Evolutionary conservation across 2,329 filamentous ascomycete genomes (phyloP).

Genomic region (Clonostachys sp.): DNA sequence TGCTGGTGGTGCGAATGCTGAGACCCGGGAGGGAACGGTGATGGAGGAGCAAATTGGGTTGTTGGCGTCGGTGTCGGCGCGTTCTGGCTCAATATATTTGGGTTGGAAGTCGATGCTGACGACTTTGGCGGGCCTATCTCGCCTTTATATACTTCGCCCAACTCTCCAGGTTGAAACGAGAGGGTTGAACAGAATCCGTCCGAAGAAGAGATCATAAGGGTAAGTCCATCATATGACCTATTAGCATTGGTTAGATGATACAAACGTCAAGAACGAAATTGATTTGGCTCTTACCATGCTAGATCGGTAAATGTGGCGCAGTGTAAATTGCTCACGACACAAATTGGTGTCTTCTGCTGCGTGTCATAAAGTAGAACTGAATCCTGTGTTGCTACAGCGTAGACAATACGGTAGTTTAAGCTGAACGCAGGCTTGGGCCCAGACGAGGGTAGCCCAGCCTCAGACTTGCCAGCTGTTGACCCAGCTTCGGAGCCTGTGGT

Average conservation of each 20-base stretch:
- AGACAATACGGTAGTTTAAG: slow-evolving; percentile 88
- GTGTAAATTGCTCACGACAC: slow-evolving; percentile 93
- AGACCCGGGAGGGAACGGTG: slow-evolving; percentile 44
- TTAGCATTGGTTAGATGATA: not conserved
- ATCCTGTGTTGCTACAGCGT: slow-evolving; percentile 95
- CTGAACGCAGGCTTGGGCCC: slow-evolving; percentile 71
- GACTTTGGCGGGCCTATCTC: slow-evolving; percentile 51
- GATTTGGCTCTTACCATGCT: slow-evolving; percentile 67
- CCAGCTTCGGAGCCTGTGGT: slow-evolving; percentile 6
- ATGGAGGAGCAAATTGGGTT: slow-evolving; percentile 55
- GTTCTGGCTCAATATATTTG: slow-evolving; percentile 44
- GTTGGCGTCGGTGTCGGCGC: slow-evolving; percentile 71
- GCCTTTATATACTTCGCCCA: slow-evolving; percentile 76
- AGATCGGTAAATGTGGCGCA: slow-evolving; percentile 97
- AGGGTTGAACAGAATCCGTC: slow-evolving; percentile 96
- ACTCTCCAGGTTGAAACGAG: slow-evolving; percentile 76
- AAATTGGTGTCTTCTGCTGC: slow-evolving; percentile 89
- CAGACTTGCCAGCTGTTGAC: slow-evolving; percentile 22
- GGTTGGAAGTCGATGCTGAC: slow-evolving; percentile 10
- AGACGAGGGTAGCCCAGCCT: slow-evolving; percentile 43
- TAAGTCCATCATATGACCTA: slow-evolving; percentile 46
- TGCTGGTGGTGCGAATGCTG: slow-evolving; percentile 42
- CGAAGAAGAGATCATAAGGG: slow-evolving; percentile 89
- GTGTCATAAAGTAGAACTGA: slow-evolving; percentile 94
- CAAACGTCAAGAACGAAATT: too few relatives aligned